Base-by-base conservation (phyloP, 2,329 filamentous ascomycete species). In the Stachybotrys elegans region DNA sequence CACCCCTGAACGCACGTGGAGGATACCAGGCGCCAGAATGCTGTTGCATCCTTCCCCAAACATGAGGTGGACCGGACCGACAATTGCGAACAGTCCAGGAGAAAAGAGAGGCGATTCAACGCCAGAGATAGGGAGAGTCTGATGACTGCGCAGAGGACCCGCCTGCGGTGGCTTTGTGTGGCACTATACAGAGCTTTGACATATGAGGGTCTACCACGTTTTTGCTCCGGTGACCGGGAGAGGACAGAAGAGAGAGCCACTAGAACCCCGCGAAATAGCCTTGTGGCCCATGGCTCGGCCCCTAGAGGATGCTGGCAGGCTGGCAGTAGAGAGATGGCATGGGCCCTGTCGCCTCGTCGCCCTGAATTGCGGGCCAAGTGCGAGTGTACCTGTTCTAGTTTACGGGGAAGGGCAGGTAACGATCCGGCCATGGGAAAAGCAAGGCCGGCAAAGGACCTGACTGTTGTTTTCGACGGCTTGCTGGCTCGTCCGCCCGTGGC, bases 221-320 rank as follows among this genome's bases (percentile, higher is more conserved):
- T 34, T 34, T 8, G 8, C n/a, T 34, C 31, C 14, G n/a, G 8
- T 16, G 31, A 34, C 11, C 25, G 25, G 25, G 25, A n/a, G 25
- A 34, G 31, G 31, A 16, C 31, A 34, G n/a, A 29, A 14, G 14
- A 29, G 19, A 21, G 42, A 51, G 52, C 59, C 59, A 62, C 54
- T 62, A 55, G 48, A 52, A 61, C 55, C 52, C 56, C 57, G 47
- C 52, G 51, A 50, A 55, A 40, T 29, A 43, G 48, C 58, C 56
- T 51, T 61, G 57, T 62, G 60, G 53, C 38, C 50, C 47, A 41
- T n/a, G n/a, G n/a, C n/a, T n/a, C n/a, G n/a, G n/a, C n/a, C n/a
- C n/a, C n/a, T n/a, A n/a, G n/a, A n/a, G n/a, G 48, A 36, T 39
- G 47, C 43, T 43, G 48, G 43, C 45, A 53, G 55, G 43, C 49